These are phyloP conservation scores for Goffeauzyma gilvescens DNA, from an alignment of 768 basidiomycete genomes.

Conservation along the genomic window DNA sequence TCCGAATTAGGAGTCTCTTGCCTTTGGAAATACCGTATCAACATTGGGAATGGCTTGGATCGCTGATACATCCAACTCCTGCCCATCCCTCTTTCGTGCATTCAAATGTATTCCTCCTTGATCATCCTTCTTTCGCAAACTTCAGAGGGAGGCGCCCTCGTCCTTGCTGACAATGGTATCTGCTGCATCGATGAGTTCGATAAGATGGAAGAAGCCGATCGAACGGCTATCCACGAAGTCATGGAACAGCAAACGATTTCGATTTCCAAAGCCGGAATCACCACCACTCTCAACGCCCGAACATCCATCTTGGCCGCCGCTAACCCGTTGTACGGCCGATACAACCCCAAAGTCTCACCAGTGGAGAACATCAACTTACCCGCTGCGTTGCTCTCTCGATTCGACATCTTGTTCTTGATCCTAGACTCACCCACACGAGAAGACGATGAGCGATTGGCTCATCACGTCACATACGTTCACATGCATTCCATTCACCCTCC, in stretches of 20 bases:
- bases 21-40: too few relatives aligned
- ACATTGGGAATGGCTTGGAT: too few relatives aligned
- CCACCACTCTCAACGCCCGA: slow-evolving; percentile 39
- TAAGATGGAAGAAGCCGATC: slow-evolving; percentile 96
- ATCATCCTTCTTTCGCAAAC: background rate
- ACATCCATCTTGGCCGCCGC: slow-evolving; percentile 66
- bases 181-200: slow-evolving; percentile 99
- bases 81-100: too few relatives aligned
- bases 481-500: slow-evolving; percentile 85
- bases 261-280: slow-evolving; percentile 41
- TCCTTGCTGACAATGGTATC: slow-evolving; percentile 95
- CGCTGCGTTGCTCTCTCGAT: slow-evolving; percentile 84
- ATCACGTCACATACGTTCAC: slow-evolving; percentile 94
- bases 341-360: slow-evolving; percentile 92
- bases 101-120: too few relatives aligned
- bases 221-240: slow-evolving; percentile 97
- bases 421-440: slow-evolving; percentile 88
- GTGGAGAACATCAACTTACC: slow-evolving; percentile 99
- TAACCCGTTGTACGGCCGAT: slow-evolving; percentile 91
- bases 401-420: slow-evolving; percentile 89
- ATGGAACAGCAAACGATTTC: slow-evolving; percentile 54
- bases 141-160: slow-evolving; percentile 95
- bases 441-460: slow-evolving; percentile 84
- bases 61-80: too few relatives aligned
- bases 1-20: slow-evolving; percentile 9